A percentile compares a stretch with the other conserved stretches of the same genome.
Evolutionary conservation across 768 basidiomycete species (phyloP).

Genomic region (Rhodotorula taiwanensis): DNA sequence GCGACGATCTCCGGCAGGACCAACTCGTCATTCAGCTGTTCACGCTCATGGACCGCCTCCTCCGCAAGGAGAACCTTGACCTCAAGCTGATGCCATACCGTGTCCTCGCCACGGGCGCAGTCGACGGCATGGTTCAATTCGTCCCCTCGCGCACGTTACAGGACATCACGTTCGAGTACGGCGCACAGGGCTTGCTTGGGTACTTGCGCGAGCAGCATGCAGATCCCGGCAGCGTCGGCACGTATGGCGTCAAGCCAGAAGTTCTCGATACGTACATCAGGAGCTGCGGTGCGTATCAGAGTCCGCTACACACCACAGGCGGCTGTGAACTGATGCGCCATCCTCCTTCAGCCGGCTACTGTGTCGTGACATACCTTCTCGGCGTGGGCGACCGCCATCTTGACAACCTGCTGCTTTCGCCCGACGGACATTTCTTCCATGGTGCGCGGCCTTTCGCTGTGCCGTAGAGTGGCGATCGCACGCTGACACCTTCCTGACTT

Average conservation of each 20-base stretch:
- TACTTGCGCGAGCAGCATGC: slow-evolving; percentile 80
- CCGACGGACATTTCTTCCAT: slow-evolving; percentile 98
- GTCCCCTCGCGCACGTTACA: slow-evolving; percentile 94
- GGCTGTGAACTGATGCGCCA: slow-evolving; percentile 9
- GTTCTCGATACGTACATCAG: slow-evolving; percentile 94
- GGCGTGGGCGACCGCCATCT: slow-evolving; percentile 96
- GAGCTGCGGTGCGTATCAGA: slow-evolving; percentile 72
- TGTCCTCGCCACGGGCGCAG: slow-evolving; percentile 81
- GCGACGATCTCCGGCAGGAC: slow-evolving; percentile 97
- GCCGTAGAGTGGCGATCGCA: background rate
- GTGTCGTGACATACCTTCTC: slow-evolving; percentile 89
- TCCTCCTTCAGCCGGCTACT: slow-evolving; percentile 71
- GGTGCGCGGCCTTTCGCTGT: slow-evolving; percentile 59
- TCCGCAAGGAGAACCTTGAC: slow-evolving; percentile 92
- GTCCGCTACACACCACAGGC: fast-evolving
- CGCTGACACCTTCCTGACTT: background rate
- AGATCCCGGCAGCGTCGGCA: slow-evolving; percentile 89
- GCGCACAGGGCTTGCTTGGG: slow-evolving; percentile 67
- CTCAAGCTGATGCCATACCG: slow-evolving; percentile 83
- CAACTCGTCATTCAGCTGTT: slow-evolving; percentile 98
- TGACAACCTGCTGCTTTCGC: slow-evolving; percentile 84
- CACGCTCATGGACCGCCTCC: slow-evolving; percentile 88
- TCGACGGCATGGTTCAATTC: slow-evolving; percentile 94
- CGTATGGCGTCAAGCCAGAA: slow-evolving; percentile 85
- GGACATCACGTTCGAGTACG: slow-evolving; percentile 76